These are phyloP conservation scores for Dysphania ambrosioides DNA, from an alignment of 148 eudicot species.

Conservation along the genomic window DNA sequence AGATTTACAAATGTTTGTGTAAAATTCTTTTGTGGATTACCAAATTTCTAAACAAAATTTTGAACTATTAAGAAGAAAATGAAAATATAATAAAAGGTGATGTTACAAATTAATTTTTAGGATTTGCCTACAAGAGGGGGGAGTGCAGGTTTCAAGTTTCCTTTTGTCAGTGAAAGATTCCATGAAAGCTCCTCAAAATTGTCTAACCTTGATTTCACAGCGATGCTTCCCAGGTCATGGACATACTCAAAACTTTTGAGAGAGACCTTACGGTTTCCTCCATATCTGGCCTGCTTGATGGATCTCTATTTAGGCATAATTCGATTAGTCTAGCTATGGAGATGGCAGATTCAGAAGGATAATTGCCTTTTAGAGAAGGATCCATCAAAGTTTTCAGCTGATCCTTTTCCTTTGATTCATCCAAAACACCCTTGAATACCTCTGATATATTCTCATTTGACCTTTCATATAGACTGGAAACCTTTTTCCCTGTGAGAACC, in stretches of 20 bases:
- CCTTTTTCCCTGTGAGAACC: slow-evolving; percentile 60
- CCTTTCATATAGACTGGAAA: slow-evolving; percentile 33
- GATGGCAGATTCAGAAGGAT: slow-evolving; percentile 55
- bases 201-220: slow-evolving; percentile 26
- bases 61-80: not conserved
- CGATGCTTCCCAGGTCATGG: slow-evolving; percentile 51
- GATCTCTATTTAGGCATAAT: slow-evolving; percentile 55
- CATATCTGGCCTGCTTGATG: slow-evolving; percentile 61
- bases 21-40: not conserved
- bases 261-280: slow-evolving; percentile 56
- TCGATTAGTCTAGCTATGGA: slow-evolving; percentile 40
- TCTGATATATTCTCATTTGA: slow-evolving; percentile 35
- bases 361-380: slow-evolving; percentile 53
- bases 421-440: slow-evolving; percentile 32
- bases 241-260: slow-evolving; percentile 46
- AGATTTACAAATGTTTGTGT: slow-evolving; percentile 6
- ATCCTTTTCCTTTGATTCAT: slow-evolving; percentile 40
- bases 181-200: slow-evolving; percentile 13
- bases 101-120: slow-evolving; percentile 2
- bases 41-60: not conserved
- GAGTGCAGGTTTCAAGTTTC: not conserved
- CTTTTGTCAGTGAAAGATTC: not conserved
- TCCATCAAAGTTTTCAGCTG: slow-evolving; percentile 44
- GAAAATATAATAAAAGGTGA: not conserved
- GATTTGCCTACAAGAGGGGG: slow-evolving; percentile 5